A percentile compares a stretch with the other conserved stretches of the same genome.
These are phyloP conservation scores for Xylaria multiplex DNA, from an alignment of 2,329 filamentous ascomycete genomes.

Conservation along the genomic window DNA sequence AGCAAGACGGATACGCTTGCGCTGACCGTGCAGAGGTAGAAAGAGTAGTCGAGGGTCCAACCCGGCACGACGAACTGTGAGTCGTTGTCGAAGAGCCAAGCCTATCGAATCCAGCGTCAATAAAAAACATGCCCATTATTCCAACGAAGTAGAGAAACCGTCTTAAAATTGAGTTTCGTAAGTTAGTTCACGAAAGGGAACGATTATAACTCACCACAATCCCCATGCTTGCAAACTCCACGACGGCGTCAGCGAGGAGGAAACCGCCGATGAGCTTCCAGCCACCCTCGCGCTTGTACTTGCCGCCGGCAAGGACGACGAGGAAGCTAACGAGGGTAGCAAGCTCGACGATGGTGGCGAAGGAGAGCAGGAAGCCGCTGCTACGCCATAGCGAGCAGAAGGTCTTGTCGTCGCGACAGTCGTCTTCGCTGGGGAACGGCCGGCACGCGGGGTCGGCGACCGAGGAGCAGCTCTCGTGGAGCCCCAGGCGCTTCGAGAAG, in stretches of 20 bases:
- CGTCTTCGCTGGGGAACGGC: slow-evolving; percentile 72
- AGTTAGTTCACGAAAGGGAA: background rate
- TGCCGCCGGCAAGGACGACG: slow-evolving; percentile 80
- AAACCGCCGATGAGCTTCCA: slow-evolving; percentile 81
- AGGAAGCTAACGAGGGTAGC: slow-evolving; percentile 82
- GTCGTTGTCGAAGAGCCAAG: slow-evolving; percentile 85
- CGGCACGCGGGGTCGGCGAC: slow-evolving; percentile 70
- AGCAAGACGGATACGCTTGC: slow-evolving; percentile 63
- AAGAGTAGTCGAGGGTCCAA: slow-evolving; percentile 83
- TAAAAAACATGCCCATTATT: background rate
- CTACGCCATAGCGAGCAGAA: slow-evolving; percentile 95
- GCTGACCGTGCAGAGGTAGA: slow-evolving; percentile 73
- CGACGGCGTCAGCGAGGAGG: slow-evolving; percentile 70
- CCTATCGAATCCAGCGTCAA: slow-evolving; percentile 58
- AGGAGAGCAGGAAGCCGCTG: slow-evolving; percentile 86
- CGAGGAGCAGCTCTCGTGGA: slow-evolving; percentile 83
- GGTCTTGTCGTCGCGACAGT: slow-evolving; percentile 74
- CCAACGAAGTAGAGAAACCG: background rate
- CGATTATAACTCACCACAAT: slow-evolving; percentile 74
- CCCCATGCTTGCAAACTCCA: slow-evolving; percentile 80
- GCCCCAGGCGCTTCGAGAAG: slow-evolving; percentile 73
- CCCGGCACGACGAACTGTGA: slow-evolving; percentile 81
- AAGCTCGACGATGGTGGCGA: slow-evolving; percentile 83
- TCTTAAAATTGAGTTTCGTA: background rate
- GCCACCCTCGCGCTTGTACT: slow-evolving; percentile 80